phyloP scores from a whole-genome alignment of 768 basidiomycete genomes.

The Mycena belliarum region DNA sequence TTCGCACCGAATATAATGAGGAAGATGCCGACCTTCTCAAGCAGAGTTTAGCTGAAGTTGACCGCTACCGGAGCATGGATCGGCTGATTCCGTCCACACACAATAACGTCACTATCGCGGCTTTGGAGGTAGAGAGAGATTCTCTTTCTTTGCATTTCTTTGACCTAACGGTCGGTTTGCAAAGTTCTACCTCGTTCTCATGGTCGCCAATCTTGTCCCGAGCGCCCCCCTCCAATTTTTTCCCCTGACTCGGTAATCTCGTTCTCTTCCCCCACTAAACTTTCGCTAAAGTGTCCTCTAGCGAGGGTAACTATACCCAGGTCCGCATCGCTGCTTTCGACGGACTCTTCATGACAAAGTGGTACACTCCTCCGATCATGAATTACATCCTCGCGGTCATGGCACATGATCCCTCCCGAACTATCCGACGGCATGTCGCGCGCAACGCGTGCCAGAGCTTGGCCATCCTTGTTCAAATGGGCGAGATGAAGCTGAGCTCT shows the following conservation, averaged over 20 bases:
- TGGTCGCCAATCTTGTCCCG: constrained; percentile 74
- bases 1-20: constrained; percentile 61
- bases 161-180: background rate
- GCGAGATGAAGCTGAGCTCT: constrained; percentile 77
- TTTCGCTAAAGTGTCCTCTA: constrained; percentile 32
- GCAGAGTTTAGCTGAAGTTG: constrained; percentile 78
- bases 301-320: constrained; percentile 92
- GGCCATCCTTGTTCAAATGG: constrained; percentile 83
- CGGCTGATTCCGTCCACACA: constrained; percentile 91
- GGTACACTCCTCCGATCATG: constrained; percentile 84
- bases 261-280: constrained; percentile 19
- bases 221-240: constrained; percentile 80
- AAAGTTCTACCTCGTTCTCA: constrained; percentile 81
- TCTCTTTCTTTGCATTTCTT: background rate
- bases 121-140: constrained; percentile 74
- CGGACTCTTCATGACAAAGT: constrained; percentile 85
- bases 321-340: constrained; percentile 95
- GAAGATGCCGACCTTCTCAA: constrained; percentile 74
- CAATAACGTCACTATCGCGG: constrained; percentile 90
- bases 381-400: constrained; percentile 87
- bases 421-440: constrained; percentile 85
- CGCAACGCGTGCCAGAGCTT: constrained; percentile 84
- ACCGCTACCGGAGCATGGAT: constrained; percentile 93
- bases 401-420: constrained; percentile 79
- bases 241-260: constrained; percentile 78